Percentiles rank a stretch among this genome's conserved stretches.
Conservation (phyloP, 179 eudicot genomes). For the Nepenthes alata region DNA sequence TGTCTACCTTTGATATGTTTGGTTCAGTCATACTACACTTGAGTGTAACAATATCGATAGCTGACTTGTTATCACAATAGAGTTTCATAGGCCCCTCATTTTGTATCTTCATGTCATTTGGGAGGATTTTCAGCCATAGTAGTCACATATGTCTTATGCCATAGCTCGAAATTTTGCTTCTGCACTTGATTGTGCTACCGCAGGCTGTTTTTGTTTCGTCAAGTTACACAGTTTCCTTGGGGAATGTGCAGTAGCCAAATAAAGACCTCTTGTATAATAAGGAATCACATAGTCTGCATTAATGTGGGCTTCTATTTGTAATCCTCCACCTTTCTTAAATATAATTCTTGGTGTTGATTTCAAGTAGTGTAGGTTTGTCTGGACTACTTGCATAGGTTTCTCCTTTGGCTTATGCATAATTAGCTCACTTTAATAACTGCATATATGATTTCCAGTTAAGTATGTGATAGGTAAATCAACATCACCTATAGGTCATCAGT, state of each 20-base stretch:
- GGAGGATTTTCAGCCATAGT: neutral
- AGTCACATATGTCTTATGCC: neutral
- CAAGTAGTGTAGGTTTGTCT: neutral
- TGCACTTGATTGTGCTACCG: slow-evolving; percentile 1
- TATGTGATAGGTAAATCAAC: neutral
- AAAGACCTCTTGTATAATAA: neutral
- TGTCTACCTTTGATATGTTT: too few relatives aligned
- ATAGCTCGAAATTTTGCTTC: slow-evolving; percentile 1
- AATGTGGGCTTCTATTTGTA: neutral
- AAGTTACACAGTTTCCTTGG: neutral
- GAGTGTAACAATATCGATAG: neutral
- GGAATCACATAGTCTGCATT: neutral
- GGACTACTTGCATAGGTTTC: neutral
- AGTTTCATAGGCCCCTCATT: neutral
- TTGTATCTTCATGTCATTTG: neutral
- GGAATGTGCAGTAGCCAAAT: neutral
- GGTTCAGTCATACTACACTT: too few relatives aligned
- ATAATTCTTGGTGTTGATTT: neutral
- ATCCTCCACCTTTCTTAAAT: neutral
- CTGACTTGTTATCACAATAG: neutral
- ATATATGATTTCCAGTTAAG: neutral
- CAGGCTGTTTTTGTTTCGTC: neutral
- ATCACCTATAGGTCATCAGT: neutral
- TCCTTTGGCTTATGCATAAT: neutral
- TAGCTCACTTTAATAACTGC: neutral